phyloP scores from a whole-genome alignment of 2,329 filamentous ascomycete genomes.

The Sordariomycetes sp. region DNA sequence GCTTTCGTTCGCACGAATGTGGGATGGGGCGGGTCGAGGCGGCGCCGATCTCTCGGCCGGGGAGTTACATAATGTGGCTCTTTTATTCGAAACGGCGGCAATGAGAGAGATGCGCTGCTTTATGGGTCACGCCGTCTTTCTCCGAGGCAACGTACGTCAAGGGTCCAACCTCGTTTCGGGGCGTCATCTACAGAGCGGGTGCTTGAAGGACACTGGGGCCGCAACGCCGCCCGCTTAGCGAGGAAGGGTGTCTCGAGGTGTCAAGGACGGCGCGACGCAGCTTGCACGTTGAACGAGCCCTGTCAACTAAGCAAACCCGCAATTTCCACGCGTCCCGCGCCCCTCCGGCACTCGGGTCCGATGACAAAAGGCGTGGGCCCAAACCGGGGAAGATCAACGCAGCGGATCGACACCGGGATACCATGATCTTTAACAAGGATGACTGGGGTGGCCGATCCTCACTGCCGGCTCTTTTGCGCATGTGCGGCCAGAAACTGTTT shows the following conservation, averaged over 20 bases:
- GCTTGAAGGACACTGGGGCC: too few relatives aligned
- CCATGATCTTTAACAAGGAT: not conserved
- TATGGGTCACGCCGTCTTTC: too few relatives aligned
- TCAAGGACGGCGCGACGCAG: too few relatives aligned
- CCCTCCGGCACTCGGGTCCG: not conserved
- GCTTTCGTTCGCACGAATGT: not conserved
- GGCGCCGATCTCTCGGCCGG: not conserved
- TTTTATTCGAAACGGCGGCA: not conserved
- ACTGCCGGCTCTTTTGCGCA: not conserved
- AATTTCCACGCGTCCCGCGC: not conserved
- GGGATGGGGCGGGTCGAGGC: not conserved
- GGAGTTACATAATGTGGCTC: not conserved
- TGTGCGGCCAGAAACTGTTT: too few relatives aligned
- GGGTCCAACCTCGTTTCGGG: too few relatives aligned
- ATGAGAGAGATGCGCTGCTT: too few relatives aligned
- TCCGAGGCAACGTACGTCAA: too few relatives aligned
- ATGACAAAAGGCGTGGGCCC: not conserved
- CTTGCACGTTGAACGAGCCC: not conserved
- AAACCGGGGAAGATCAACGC: not conserved
- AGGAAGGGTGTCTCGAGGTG: too few relatives aligned
- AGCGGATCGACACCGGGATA: not conserved
- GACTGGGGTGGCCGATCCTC: not conserved
- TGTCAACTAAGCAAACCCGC: not conserved
- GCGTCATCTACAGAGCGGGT: too few relatives aligned
- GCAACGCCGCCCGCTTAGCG: too few relatives aligned